These are phyloP conservation scores for Backusella tarrabulga DNA, from an alignment of 192 early-diverging fungal genomes.

Conservation along the genomic window DNA sequence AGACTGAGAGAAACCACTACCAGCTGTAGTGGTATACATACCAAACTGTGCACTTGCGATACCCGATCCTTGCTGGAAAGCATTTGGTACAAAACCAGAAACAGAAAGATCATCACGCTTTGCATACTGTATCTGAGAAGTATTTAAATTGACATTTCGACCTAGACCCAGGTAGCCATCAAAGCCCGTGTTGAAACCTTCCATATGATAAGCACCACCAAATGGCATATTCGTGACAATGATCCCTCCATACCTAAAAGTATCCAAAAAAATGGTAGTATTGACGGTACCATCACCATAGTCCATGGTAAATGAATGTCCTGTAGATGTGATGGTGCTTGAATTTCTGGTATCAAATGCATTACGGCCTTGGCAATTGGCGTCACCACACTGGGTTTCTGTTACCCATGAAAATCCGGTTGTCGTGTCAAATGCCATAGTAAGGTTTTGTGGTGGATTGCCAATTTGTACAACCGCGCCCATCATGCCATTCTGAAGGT, in stretches of 20 bases:
- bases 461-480: constrained; percentile 84
- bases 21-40: constrained; percentile 19
- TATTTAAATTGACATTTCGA: constrained; percentile 31
- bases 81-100: constrained; percentile 26
- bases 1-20: constrained; percentile 4
- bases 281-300: constrained; percentile 28
- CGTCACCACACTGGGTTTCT: constrained; percentile 22
- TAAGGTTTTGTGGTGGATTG: constrained; percentile 89
- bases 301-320: constrained; percentile 25
- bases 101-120: constrained; percentile 18
- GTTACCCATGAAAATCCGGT: constrained; percentile 35
- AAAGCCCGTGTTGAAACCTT: constrained; percentile 29
- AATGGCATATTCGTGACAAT: constrained; percentile 32
- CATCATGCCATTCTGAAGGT: constrained; percentile 54
- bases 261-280: constrained; percentile 29
- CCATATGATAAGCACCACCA: constrained; percentile 35
- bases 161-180: constrained; percentile 39
- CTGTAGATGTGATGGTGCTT: constrained; percentile 13
- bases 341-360: constrained; percentile 29
- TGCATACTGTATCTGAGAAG: constrained; percentile 4
- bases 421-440: constrained; percentile 86
- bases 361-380: constrained; percentile 31
- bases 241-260: constrained; percentile 17
- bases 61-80: constrained; percentile 23
- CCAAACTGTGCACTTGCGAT: constrained; percentile 32